Base-by-base conservation (phyloP, 176 grass and related monocot species). In the Thinopyrum elongatum region DNA sequence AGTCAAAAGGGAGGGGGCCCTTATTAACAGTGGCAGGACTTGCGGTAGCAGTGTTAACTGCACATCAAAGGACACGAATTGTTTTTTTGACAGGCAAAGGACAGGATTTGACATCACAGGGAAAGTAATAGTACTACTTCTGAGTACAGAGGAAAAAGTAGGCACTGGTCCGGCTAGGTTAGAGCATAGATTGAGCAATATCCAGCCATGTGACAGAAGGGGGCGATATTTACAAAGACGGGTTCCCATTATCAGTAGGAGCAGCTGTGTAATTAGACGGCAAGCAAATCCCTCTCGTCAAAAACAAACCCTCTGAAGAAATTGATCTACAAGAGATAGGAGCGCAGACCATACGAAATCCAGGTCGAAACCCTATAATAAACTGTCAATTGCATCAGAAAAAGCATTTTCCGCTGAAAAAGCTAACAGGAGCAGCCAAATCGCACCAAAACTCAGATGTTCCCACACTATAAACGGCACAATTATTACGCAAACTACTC, bases 1-100 rank as follows among this genome's bases (percentile, higher is more conserved):
- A 76, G 90, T 88, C 90, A 82, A 88, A 88, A 81, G 62, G 70
- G 38, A 41, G 51, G 81, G 89, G 86, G 23, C 36, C 85, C 90
- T 77, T 70, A 1, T 80, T 78, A 81, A 72, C 70, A 88, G 86
- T 85, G 78, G 22, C 77, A 64, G 22, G 59, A 84, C 76, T 73
- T 41, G 67, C 38, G 81, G 58, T 51, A 79, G 80, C 15, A 51
- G 49, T 19, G 49, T 77, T 84, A 55, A 88, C 49, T 91, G 77
- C 82, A 88, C 53, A 85, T 70, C 69, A 64, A 81, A 88, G 82
- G 77, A 82, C 77, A 62, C n/a, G 86, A 19, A 57, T 57, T 57
- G 7, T 57, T 57, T 57, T 57, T 57, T 57, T 57, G 53, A 22
- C 53, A 57, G 53, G 53, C 69, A 70, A 81, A 88, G 82, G 77